Evolutionary conservation across 441 rosid species (phyloP).

Genomic region (Aquilaria agallochum): DNA sequence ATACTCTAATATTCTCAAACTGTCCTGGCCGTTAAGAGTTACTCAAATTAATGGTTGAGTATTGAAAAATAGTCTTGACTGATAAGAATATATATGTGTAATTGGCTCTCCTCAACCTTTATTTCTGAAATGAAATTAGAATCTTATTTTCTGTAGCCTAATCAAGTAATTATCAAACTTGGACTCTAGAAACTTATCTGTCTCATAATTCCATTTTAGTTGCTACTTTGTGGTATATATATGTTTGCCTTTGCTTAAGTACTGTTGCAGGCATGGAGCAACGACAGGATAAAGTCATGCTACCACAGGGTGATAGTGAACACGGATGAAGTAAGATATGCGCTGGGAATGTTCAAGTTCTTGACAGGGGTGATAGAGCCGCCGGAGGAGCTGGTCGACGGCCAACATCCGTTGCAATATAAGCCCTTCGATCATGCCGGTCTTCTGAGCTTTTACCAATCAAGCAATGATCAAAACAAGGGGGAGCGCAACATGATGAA

Average conservation of each 20-base stretch:
- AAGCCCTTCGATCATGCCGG: conserved; percentile 49
- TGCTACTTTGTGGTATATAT: neutral
- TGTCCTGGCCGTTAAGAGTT: no score
- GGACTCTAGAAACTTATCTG: neutral
- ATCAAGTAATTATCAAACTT: no score
- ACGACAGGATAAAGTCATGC: conserved; percentile 47
- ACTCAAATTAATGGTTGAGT: no score
- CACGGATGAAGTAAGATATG: conserved; percentile 40
- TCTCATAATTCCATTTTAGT: neutral
- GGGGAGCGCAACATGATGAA: conserved; percentile 41
- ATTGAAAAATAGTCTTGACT: no score
- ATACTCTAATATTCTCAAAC: no score
- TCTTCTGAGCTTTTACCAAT: conserved; percentile 37
- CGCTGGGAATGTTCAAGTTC: conserved; percentile 53
- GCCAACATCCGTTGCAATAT: conserved; percentile 49
- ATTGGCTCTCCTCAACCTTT: no score
- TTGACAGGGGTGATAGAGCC: conserved; percentile 28
- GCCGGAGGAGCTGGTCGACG: conserved; percentile 54
- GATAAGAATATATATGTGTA: no score
- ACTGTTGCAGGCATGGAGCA: conserved; percentile 62
- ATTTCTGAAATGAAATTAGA: no score
- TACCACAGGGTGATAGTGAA: conserved; percentile 55
- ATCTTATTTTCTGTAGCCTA: no score
- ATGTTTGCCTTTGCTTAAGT: neutral
- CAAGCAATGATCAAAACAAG: conserved; percentile 25